Evolutionary conservation across 1,284 basidiomycete genomes (phyloP), one percentile per base, ranked within the genome.

Genomic region (Apiotrichum akiyoshidainum): DNA sequence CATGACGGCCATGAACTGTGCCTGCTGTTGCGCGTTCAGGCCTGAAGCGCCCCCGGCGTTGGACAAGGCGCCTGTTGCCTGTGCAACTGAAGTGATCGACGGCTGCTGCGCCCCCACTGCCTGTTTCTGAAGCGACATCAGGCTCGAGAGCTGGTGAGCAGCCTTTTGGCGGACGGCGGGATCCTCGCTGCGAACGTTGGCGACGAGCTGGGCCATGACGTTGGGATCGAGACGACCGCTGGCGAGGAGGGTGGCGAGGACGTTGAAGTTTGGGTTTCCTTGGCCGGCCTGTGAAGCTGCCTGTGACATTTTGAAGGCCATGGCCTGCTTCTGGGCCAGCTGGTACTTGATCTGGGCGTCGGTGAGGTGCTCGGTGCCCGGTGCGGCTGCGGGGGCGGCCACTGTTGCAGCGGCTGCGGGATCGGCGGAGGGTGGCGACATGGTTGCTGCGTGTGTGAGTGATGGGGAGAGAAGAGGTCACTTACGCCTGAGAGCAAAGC

Each of bases 341-440:
- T 65, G 63, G 22, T 61, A 65, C 55, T 65, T 61, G 57, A 61
- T 47, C 51, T 65, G 63, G 37, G 63, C 63, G 12, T 65, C 63
- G 8, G 59, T 55, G 26, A 40, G 17, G 37, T 16, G 33, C 34
- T 51, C 45, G 35, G 49, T 6, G 8, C 53, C 53, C 4, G 35
- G 44, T 34, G 31, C 41, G 7, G 42, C 41, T 26, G 52, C 47
- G 11, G 58, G 10, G 3, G 58, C 35, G 5, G 37, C 46, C 22
- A 52, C 48, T 7, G 40, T 22, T 21, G 44, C n/a, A 33, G 52
- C 34, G 14, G 45, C 44, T 6, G n/a, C 31, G 5, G 49, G 41
- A n/a, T 52, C 41, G 14, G 45, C 26, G 7, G 45, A 19, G 19
- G 58, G 33, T 35, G 56, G 56, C 44, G 39, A 48, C 26, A 34